Evolutionary conservation across 441 rosid genomes (phyloP), one percentile per base, ranked within the genome.

Genomic region (Gossypium davidsonii): DNA sequence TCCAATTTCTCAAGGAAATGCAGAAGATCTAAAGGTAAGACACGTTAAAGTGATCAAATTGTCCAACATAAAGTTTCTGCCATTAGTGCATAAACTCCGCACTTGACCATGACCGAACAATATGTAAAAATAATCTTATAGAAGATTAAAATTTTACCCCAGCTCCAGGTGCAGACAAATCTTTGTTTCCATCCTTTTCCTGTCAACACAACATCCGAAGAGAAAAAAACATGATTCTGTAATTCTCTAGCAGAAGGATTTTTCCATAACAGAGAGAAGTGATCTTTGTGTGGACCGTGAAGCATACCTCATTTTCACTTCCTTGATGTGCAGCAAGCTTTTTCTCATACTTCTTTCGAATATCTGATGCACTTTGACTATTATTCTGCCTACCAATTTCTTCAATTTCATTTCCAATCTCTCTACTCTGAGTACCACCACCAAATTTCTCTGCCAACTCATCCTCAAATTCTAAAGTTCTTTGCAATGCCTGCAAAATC

Each of bases 401-500:
- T 81, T 91, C 99, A 79, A 87, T 91, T 81, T 91, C 98, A 72
- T 72, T 83, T 60, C 83, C 90, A 60, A 84, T 81, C 83, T 92
- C 96, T 71, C 86, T 85, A 81, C 79, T 87, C 68, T 77, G 83
- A 80, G 81, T 77, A 70, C 85, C 93, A 72, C 96, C 97, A 62
- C 99, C 99, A 87, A 96, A 96, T 87, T 90, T 93, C 86, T 88
- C 91, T 44, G 95, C 99, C 78, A 91, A 78, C 79, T 96, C 98
- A 83, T 90, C 87, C 82, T 96, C 99, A 85, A 96, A 96, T 82
- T 96, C 99, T 65, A 90, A 82, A 71, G 99, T 96, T 78, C 99
- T 83, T 83, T 93, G 97, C 42, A 96, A 81, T 75, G 97, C 98
- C 99, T 96, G 78, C 53, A 70, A 58, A 66, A 69, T 37, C 55